Base-by-base conservation (phyloP, 208 protist species). In the Polymyxa betae region DNA sequence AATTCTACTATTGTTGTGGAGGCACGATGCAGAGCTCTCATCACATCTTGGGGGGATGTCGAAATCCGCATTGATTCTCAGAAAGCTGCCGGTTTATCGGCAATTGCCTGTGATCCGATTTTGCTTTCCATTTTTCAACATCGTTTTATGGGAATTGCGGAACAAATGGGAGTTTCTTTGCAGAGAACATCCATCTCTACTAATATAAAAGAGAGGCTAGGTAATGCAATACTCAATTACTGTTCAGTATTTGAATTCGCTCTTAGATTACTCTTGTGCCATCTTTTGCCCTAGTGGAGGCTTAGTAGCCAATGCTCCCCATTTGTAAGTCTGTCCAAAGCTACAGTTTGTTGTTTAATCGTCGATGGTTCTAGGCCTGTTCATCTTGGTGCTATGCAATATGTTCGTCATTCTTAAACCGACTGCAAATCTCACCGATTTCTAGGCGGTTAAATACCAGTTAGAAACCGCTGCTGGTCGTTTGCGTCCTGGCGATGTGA, bases 91-190 rank as follows among this genome's bases (percentile, higher is more conserved):
- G 35, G 16, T 52, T 20, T 64, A 12, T 89, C 54, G 12, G 5
- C 54, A 77, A 64, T n/a, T 66, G 29, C 66, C n/a, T 89, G 46
- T 66, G 95, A 97, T 88, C 93, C 95, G 35, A 95, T 98, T 41
- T 91, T 93, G 40, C 94, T 98, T 10, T 97, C 95, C 41, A 96
- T 98, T 41, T 98, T 98, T 90, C 93, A 93, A 52, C 96, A 98
- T 92, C 94, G 97, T 40, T 98, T 98, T 93, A 98, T 98, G 97
- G 95, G 93, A 54, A 98, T 98, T 89, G 97, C 97, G 12, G 97
- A 98, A 93, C 97, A 98, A 92, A 98, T 98, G 97, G 97, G 97
- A 41, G 95, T 95, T 41, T 96, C 96, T 0, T 92, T 98, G 54
- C 97, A 98, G 93, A 94, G 97, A 43, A 98, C 97, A 20, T 95